Conservation (phyloP, 2,329 filamentous ascomycete genomes). For the Trichoderma arundinaceum region DNA sequence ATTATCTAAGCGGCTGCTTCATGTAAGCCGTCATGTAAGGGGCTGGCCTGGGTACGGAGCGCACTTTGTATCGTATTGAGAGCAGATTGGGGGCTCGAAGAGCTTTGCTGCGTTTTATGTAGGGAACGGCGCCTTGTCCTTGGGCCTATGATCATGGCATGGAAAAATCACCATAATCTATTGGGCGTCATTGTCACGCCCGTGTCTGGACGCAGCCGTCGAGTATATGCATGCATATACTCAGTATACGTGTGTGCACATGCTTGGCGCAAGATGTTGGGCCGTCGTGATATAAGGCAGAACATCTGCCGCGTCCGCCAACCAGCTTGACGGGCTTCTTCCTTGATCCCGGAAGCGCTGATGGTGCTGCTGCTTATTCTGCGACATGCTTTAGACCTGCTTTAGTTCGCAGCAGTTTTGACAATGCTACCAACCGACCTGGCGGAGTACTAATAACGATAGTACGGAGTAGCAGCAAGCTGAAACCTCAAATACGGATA, state of each 20-base stretch:
- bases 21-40: constrained; percentile 11
- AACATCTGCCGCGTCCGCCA: not conserved
- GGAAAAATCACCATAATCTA: no score
- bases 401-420: not conserved
- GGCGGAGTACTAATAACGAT: not conserved
- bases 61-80: not conserved
- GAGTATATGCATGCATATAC: not conserved
- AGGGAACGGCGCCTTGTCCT: no score
- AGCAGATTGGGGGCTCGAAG: no score
- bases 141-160: no score
- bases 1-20: not conserved
- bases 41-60: not conserved
- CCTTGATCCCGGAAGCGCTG: not conserved
- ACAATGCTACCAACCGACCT: not conserved
- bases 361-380: not conserved
- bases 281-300: not conserved
- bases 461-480: constrained; percentile 6
- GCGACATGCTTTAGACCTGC: not conserved
- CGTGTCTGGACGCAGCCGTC: no score
- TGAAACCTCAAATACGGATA: not conserved
- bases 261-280: not conserved
- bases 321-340: not conserved
- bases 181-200: no score
- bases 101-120: no score
- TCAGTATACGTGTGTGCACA: not conserved